Base-by-base conservation (phyloP, 148 eudicot genomes). In the Talinum fruticosum region DNA sequence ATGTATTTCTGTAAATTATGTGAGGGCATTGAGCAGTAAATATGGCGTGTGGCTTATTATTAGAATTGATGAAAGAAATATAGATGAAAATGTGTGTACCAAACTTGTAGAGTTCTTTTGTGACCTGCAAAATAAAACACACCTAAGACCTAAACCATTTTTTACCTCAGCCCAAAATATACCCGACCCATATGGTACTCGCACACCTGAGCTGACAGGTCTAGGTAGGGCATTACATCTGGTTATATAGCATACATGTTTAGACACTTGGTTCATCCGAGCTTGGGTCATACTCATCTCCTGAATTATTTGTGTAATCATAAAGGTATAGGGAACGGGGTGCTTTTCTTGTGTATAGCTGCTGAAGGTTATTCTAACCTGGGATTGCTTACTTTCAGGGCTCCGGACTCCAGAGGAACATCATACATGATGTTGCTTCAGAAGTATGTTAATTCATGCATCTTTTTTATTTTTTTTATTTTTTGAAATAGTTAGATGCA, bases 391-490 rank as follows among this genome's bases (percentile, higher is more conserved):
- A 57, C 30, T 71, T 72, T 38, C 85, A 94, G 98, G 98, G 98
- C 59, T 80, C 80, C 80, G 98, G 98, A 71, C 85, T 95, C 80
- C 76, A 53, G 61, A 83, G 66, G 78, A 83, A 83, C 65, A 83
- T 95, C 75, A 86, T 95, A 82, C 69, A 79, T 71, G 78, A 79
- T 64, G 92, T 94, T 83, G 87, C 97, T 74, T 86, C 86, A 57
- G 79, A 83, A 81, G 98, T 91, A 86, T 82, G 85, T 74, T 54
- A 64, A 62, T 75, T 35, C 18, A 73, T 71, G 47, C 28, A 18
- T 13, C 51, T 74, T n/a, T 57, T 36, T n/a, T 30, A 44, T 68
- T 34, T 5, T 41, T 41, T 41, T 41, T 45, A 36, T 29, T 30
- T 54, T 62, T 34, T 10, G 29, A 68, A 65, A 28, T 66, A 79